These are phyloP conservation scores for Urochloa ruziziensis DNA, from an alignment of 176 grass and related monocot genomes.

Conservation along the genomic window DNA sequence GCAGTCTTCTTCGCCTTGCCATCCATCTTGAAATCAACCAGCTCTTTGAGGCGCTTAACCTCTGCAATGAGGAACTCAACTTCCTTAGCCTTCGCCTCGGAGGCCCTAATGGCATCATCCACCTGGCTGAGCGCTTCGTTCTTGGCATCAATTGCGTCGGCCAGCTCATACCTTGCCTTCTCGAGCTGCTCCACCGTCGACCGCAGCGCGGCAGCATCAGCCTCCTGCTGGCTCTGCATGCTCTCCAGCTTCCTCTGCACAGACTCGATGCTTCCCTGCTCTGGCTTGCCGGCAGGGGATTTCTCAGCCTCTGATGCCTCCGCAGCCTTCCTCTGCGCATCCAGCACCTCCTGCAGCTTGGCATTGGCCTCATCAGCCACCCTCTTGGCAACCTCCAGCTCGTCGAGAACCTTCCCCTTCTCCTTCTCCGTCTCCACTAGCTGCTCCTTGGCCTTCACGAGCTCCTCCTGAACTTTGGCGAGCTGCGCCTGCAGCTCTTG, in stretches of 20 bases:
- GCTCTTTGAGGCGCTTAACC: slow-evolving; percentile 47
- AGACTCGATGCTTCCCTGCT: slow-evolving; percentile 36
- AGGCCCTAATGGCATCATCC: slow-evolving; percentile 53
- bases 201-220: slow-evolving; percentile 30
- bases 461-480: slow-evolving; percentile 43
- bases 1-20: slow-evolving; percentile 33
- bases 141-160: slow-evolving; percentile 71
- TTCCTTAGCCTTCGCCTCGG: slow-evolving; percentile 59
- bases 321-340: slow-evolving; percentile 34
- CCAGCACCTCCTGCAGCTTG: slow-evolving; percentile 57
- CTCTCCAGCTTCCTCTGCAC: slow-evolving; percentile 53
- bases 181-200: slow-evolving; percentile 65
- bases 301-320: slow-evolving; percentile 35
- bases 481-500: slow-evolving; percentile 62
- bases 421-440: slow-evolving; percentile 65
- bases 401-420: slow-evolving; percentile 48
- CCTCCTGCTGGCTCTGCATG: slow-evolving; percentile 66
- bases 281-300: not conserved
- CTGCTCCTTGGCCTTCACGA: slow-evolving; percentile 59
- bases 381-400: slow-evolving; percentile 60
- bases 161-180: slow-evolving; percentile 63
- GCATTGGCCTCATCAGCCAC: slow-evolving; percentile 57
- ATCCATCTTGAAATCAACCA: slow-evolving; percentile 54
- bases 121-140: slow-evolving; percentile 54
- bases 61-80: slow-evolving; percentile 54